A percentile compares a stretch with the other conserved stretches of the same genome.
Conservation (phyloP, 495 filamentous ascomycete species). For the Corynascus novoguineensis region DNA sequence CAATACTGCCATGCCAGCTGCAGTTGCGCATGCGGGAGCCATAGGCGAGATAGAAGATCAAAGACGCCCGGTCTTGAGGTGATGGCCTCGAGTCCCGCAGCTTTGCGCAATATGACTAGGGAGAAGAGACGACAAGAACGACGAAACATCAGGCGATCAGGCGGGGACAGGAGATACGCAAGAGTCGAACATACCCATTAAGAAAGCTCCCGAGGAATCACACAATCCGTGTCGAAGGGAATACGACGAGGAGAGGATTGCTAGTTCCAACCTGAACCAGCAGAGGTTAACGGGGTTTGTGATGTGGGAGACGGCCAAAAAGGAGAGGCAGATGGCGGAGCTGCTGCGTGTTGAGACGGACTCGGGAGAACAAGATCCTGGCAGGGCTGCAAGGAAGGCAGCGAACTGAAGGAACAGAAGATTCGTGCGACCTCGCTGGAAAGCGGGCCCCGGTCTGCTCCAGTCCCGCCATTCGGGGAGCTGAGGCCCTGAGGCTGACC, state of each 20-base stretch:
- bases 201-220: constrained; percentile 19
- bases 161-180: constrained; percentile 4
- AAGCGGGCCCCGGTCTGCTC: neutral
- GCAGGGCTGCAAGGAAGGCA: neutral
- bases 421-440: neutral
- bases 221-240: constrained; percentile 20
- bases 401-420: neutral
- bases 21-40: neutral
- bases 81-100: too few species aligned
- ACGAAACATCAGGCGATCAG: constrained; percentile 1
- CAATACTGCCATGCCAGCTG: neutral
- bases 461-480: constrained; percentile 8
- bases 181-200: constrained; percentile 23
- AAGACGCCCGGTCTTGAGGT: neutral
- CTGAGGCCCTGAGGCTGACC: neutral
- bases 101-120: too few species aligned
- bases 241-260: constrained; percentile 8
- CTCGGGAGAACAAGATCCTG: neutral
- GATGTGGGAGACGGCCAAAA: constrained; percentile 1
- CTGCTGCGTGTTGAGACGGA: neutral
- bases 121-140: neutral
- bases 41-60: neutral
- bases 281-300: constrained; percentile 17
- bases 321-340: neutral
- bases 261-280: constrained; percentile 23